Evolutionary conservation across 1,284 basidiomycete genomes (phyloP).

Genomic region (Naganishia sp.): DNA sequence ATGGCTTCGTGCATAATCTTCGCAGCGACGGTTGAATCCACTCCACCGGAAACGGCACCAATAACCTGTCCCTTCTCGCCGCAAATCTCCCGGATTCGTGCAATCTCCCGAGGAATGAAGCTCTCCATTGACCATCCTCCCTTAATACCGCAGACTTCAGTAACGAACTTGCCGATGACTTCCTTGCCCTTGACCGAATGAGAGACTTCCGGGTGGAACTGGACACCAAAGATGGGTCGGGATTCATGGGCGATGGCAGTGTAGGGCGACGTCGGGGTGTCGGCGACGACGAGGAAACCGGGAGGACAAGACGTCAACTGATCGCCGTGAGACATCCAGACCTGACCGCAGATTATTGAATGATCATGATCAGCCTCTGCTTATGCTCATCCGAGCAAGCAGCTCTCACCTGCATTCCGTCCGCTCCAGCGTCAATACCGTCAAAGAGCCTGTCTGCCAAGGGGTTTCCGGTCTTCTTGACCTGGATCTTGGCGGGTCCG

Average conservation of each 20-base stretch:
- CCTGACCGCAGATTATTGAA: conserved; percentile 57
- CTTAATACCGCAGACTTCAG: conserved; percentile 79
- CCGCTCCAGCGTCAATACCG: conserved; percentile 63
- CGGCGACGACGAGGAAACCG: conserved; percentile 84
- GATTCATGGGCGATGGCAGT: conserved; percentile 90
- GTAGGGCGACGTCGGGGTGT: conserved; percentile 84
- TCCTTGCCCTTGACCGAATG: conserved; percentile 89
- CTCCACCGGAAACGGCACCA: conserved; percentile 95
- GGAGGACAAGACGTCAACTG: conserved; percentile 81
- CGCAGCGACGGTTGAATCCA: conserved; percentile 96
- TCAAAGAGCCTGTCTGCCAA: conserved; percentile 79
- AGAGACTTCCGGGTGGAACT: conserved; percentile 99
- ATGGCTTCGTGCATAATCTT: conserved; percentile 99
- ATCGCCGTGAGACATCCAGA: conserved; percentile 99
- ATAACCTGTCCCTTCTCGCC: conserved; percentile 94
- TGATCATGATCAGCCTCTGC: neutral
- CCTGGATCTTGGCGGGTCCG: conserved; percentile 80
- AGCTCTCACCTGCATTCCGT: conserved; percentile 71
- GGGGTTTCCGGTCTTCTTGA: conserved; percentile 66
- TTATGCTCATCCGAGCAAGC: neutral
- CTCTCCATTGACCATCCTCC: conserved; percentile 97
- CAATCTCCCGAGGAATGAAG: conserved; percentile 97
- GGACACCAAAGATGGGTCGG: conserved; percentile 92
- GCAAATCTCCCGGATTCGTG: conserved; percentile 91
- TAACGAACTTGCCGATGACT: conserved; percentile 84